Percentiles rank a stretch among this genome's conserved stretches.
These are phyloP conservation scores for Stylonectria norvegica DNA, from an alignment of 2,329 filamentous ascomycete species.

Conservation along the genomic window DNA sequence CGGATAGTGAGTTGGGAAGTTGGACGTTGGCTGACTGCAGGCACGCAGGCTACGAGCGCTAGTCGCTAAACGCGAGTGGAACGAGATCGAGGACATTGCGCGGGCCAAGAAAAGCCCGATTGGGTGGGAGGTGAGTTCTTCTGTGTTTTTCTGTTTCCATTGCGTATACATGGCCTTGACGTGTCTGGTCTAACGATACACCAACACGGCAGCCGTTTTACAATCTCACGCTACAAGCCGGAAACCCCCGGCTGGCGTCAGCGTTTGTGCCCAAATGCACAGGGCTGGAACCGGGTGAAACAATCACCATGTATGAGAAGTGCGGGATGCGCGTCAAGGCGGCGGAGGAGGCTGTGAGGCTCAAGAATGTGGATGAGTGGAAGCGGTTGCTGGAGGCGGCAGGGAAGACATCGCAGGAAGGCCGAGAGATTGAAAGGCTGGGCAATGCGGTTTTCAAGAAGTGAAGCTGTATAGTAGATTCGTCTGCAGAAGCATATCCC, in stretches of 20 bases:
- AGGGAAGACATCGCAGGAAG: conserved; percentile 62
- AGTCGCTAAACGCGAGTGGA: conserved; percentile 87
- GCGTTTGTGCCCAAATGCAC: conserved; percentile 87
- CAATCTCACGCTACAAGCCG: conserved; percentile 81
- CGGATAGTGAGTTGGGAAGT: neutral
- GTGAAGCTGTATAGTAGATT: no score
- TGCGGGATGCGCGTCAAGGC: conserved; percentile 87
- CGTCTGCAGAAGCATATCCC: no score
- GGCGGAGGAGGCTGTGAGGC: conserved; percentile 83
- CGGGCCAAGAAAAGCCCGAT: conserved; percentile 83
- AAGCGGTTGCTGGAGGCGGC: conserved; percentile 71
- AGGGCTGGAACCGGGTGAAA: conserved; percentile 61
- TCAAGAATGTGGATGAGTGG: conserved; percentile 74
- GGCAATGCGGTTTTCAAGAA: conserved; percentile 57
- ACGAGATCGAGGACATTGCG: conserved; percentile 81
- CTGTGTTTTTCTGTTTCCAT: no score
- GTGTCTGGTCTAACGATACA: conserved; percentile 13
- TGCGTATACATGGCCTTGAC: no score
- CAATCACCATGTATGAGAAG: conserved; percentile 92
- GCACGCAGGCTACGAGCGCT: conserved; percentile 69
- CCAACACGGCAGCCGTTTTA: conserved; percentile 78
- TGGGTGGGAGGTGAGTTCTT: conserved; percentile 78
- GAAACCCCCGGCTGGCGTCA: conserved; percentile 81
- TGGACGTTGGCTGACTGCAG: conserved; percentile 14
- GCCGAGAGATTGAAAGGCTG: conserved; percentile 78